Conservation (phyloP, 257 asterid species). For the Phtheirospermum japonicum region DNA sequence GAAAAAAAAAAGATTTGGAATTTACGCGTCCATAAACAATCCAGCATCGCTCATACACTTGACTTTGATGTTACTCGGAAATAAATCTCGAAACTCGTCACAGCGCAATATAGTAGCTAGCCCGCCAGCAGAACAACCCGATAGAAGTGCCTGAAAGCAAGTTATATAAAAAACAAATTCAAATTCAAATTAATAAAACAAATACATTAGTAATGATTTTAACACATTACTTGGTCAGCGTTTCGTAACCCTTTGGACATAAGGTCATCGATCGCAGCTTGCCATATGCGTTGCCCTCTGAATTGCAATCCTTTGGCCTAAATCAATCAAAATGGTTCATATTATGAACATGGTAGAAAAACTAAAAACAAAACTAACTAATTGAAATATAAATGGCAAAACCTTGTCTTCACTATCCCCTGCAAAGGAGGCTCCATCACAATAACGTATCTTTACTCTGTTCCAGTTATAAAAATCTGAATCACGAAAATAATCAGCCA, state of each 20-base stretch:
- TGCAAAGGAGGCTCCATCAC: conserved; percentile 73
- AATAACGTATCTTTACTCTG: conserved; percentile 59
- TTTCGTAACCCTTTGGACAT: conserved; percentile 79
- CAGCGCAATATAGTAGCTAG: conserved; percentile 90
- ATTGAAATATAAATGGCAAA: conserved; percentile 3
- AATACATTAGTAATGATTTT: conserved; percentile 11
- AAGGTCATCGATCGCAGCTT: conserved; percentile 72
- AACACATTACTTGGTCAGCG: conserved; percentile 58
- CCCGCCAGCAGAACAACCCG: conserved; percentile 99
- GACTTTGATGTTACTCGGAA: conserved; percentile 64
- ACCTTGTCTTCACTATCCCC: conserved; percentile 63
- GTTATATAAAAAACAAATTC: background rate
- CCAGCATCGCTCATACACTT: conserved; percentile 97
- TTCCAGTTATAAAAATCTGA: conserved; percentile 76
- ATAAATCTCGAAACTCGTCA: conserved; percentile 60
- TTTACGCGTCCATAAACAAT: conserved; percentile 89
- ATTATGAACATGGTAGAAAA: background rate
- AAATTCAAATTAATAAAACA: no score
- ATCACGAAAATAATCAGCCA: background rate
- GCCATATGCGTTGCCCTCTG: conserved; percentile 86
- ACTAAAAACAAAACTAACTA: no score
- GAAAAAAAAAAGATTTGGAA: conserved; percentile 12
- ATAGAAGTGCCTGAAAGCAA: conserved; percentile 77
- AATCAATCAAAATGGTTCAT: background rate
- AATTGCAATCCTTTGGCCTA: conserved; percentile 84